Conservation (phyloP, 768 basidiomycete species). For the Suillus alpinus region DNA sequence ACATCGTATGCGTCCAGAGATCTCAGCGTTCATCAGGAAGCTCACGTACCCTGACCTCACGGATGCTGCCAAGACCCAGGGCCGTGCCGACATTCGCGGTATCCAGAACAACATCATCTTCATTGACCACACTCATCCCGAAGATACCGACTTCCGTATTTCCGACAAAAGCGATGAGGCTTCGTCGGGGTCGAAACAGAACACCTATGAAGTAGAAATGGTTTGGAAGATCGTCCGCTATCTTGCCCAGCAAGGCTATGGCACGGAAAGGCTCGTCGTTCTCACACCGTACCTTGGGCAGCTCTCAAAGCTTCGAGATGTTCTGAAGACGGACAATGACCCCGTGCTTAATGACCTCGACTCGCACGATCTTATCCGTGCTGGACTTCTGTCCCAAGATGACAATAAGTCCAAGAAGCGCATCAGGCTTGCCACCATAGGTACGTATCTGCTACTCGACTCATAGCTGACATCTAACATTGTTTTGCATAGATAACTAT, state of each 20-base stretch:
- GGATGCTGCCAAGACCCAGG: constrained; percentile 50
- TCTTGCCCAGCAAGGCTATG: constrained; percentile 66
- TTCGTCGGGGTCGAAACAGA: constrained; percentile 57
- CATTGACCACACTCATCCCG: constrained; percentile 53
- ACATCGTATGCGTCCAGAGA: constrained; percentile 76
- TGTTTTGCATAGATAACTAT: constrained; percentile 54
- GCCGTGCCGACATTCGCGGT: constrained; percentile 52
- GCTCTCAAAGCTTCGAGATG: constrained; percentile 46
- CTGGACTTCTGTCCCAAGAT: constrained; percentile 46
- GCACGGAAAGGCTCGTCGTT: constrained; percentile 56
- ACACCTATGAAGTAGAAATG: constrained; percentile 59
- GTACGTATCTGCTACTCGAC: constrained; percentile 29
- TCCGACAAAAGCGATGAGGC: constrained; percentile 46
- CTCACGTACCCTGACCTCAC: constrained; percentile 65
- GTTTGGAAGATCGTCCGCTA: constrained; percentile 64
- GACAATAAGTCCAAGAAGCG: constrained; percentile 40
- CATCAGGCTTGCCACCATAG: constrained; percentile 64
- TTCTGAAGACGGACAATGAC: constrained; percentile 46
- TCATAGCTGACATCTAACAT: neutral
- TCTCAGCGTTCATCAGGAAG: constrained; percentile 55
- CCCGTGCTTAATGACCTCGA: constrained; percentile 65
- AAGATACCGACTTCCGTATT: constrained; percentile 44
- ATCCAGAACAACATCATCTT: constrained; percentile 58
- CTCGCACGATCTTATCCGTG: constrained; percentile 52
- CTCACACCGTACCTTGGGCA: constrained; percentile 73